Percentiles rank a stretch among this genome's conserved stretches.
Evolutionary conservation across 257 asterid genomes (phyloP).

Genomic region (Osmanthus fragrans): DNA sequence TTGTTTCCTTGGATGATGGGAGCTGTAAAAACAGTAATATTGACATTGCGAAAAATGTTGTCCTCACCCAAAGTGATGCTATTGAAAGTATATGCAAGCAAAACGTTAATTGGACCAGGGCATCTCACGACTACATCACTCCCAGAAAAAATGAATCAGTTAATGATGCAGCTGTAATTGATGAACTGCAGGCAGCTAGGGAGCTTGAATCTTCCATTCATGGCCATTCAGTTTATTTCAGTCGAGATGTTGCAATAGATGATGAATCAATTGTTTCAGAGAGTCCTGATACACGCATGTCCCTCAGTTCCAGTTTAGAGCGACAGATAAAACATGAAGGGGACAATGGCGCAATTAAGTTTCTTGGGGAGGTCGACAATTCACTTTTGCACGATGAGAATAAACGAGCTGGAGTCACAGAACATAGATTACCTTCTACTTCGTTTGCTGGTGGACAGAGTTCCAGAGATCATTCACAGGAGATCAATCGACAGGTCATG

Average conservation of each 20-base stretch:
- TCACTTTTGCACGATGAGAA: constrained; percentile 18
- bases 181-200: constrained; percentile 22
- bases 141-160: constrained; percentile 12
- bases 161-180: constrained; percentile 23
- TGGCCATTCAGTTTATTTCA: constrained; percentile 13
- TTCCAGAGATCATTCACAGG: constrained; percentile 30
- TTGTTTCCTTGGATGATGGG: constrained; percentile 17
- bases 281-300: background rate
- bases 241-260: constrained; percentile 21
- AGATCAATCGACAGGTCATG: constrained; percentile 31
- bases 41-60: constrained; percentile 22
- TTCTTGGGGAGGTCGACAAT: constrained; percentile 27
- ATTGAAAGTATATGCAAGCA: constrained; percentile 31
- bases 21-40: constrained; percentile 14
- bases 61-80: constrained; percentile 22
- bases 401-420: constrained; percentile 20
- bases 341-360: constrained; percentile 23
- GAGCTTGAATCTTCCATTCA: constrained; percentile 9
- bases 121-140: constrained; percentile 13
- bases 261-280: constrained; percentile 17
- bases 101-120: constrained; percentile 24
- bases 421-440: constrained; percentile 14
- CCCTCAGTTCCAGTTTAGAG: constrained; percentile 17
- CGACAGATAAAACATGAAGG: constrained; percentile 24
- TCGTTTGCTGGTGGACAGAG: constrained; percentile 28